Conservation (phyloP, 1,284 basidiomycete genomes). For the Microbotryum intermedium region DNA sequence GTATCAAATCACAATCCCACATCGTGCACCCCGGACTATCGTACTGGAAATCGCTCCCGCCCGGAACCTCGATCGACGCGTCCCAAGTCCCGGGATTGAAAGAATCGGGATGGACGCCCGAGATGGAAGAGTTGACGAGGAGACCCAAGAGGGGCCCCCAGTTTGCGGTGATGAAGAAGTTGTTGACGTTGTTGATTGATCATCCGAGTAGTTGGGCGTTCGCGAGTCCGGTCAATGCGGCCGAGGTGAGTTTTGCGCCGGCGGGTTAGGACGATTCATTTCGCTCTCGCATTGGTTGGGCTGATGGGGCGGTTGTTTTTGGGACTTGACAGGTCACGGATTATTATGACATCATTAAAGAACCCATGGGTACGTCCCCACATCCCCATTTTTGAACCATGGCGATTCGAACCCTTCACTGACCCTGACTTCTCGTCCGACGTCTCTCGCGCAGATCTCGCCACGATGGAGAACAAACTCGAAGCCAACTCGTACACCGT, state of each 20-base stretch:
- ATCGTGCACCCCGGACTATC: slow-evolving; percentile 74
- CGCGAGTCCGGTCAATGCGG: slow-evolving; percentile 64
- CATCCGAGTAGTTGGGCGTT: slow-evolving; percentile 86
- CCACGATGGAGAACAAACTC: slow-evolving; percentile 87
- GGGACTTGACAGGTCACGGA: slow-evolving; percentile 46
- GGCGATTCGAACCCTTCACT: too few species aligned
- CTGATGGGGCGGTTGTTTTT: background rate
- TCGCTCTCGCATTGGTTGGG: too few species aligned
- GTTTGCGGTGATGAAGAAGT: slow-evolving; percentile 64
- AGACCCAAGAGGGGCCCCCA: slow-evolving; percentile 51
- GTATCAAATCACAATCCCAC: slow-evolving; percentile 77
- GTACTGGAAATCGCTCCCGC: slow-evolving; percentile 50
- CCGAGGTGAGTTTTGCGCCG: slow-evolving; percentile 66
- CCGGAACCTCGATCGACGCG: slow-evolving; percentile 29
- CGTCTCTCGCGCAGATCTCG: slow-evolving; percentile 56
- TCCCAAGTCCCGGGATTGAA: slow-evolving; percentile 61
- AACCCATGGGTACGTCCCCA: slow-evolving; percentile 75
- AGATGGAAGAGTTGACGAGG: slow-evolving; percentile 62
- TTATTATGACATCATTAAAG: slow-evolving; percentile 78
- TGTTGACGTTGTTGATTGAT: slow-evolving; percentile 71
- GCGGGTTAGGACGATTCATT: too few species aligned
- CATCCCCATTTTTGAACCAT: background rate
- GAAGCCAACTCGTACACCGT: slow-evolving; percentile 65
- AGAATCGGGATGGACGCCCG: slow-evolving; percentile 88
- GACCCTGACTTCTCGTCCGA: slow-evolving; percentile 14